A percentile compares a stretch with the other conserved stretches of the same genome.
phyloP scores from a whole-genome alignment of 1,284 basidiomycete species.

The Cryptococcus amylolentus region DNA sequence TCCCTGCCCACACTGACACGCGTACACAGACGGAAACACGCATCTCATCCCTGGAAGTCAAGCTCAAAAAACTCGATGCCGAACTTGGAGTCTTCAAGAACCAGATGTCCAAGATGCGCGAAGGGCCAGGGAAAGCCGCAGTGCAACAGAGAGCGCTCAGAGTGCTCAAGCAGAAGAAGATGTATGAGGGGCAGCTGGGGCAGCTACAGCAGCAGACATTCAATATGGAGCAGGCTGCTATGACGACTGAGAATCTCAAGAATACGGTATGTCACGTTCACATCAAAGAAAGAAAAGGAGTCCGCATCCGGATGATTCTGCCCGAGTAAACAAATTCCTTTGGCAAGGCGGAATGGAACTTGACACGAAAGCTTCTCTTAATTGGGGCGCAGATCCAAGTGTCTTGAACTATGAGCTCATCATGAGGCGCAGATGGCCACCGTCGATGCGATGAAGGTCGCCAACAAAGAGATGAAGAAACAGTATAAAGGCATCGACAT shows the following conservation, averaged over 20 bases:
- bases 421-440: constrained; percentile 77
- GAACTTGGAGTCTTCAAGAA: constrained; percentile 91
- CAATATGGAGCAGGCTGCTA: constrained; percentile 96
- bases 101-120: constrained; percentile 90
- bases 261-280: constrained; percentile 61
- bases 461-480: constrained; percentile 94
- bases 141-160: constrained; percentile 93
- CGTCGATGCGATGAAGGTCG: constrained; percentile 93
- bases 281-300: too few relatives aligned
- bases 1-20: background rate
- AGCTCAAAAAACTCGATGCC: constrained; percentile 92
- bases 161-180: constrained; percentile 89
- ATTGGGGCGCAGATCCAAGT: too few relatives aligned
- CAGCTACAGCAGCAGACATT: constrained; percentile 94
- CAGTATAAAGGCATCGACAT: constrained; percentile 98
- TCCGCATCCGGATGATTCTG: too few relatives aligned
- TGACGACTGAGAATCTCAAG: constrained; percentile 93
- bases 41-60: constrained; percentile 88
- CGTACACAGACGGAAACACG: constrained; percentile 75
- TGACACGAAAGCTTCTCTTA: too few relatives aligned
- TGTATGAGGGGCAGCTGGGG: constrained; percentile 86
- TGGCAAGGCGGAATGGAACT: too few relatives aligned
- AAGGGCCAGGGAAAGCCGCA: constrained; percentile 93
- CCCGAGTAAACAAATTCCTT: too few relatives aligned
- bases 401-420: too few relatives aligned